These are phyloP conservation scores for Jatropha multifida DNA, from an alignment of 441 rosid species.

Conservation along the genomic window DNA sequence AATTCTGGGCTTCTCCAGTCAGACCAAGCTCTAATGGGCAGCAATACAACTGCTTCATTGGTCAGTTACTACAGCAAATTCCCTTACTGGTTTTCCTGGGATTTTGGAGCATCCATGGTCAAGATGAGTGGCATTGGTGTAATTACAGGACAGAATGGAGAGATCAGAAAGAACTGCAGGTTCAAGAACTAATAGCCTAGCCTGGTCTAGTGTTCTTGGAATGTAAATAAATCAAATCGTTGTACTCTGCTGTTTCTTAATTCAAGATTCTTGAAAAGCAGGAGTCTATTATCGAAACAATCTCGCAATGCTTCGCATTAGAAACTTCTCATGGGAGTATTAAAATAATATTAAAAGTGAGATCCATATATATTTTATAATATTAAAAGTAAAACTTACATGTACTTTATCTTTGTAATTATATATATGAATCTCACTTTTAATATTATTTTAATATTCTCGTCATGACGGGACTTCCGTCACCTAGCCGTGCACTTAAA, in stretches of 20 bases:
- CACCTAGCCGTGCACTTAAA: too few species aligned
- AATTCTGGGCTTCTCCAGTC: conserved; percentile 62
- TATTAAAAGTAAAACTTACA: too few species aligned
- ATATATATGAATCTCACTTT: too few species aligned
- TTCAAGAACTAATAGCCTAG: conserved; percentile 41
- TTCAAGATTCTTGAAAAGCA: too few species aligned
- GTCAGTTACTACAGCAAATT: conserved; percentile 51
- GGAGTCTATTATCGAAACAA: conserved; percentile 23
- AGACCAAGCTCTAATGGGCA: conserved; percentile 62
- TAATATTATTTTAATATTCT: too few species aligned
- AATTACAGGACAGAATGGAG: conserved; percentile 55
- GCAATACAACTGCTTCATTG: conserved; percentile 44
- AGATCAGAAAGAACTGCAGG: conserved; percentile 62
- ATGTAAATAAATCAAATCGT: not conserved
- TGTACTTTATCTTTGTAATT: too few species aligned
- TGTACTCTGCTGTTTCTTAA: not conserved
- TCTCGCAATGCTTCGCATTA: conserved; percentile 20
- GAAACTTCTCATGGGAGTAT: too few species aligned
- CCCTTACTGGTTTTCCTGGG: conserved; percentile 48
- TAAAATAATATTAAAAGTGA: too few species aligned
- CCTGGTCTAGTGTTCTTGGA: not conserved
- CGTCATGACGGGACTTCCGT: too few species aligned
- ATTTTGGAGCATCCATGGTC: conserved; percentile 62
- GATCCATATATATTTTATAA: too few species aligned
- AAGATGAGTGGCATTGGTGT: conserved; percentile 58